Percentiles rank a stretch among this genome's conserved stretches.
Conservation (phyloP, 176 grass and related monocot species). For the Cymbopogon citratus region DNA sequence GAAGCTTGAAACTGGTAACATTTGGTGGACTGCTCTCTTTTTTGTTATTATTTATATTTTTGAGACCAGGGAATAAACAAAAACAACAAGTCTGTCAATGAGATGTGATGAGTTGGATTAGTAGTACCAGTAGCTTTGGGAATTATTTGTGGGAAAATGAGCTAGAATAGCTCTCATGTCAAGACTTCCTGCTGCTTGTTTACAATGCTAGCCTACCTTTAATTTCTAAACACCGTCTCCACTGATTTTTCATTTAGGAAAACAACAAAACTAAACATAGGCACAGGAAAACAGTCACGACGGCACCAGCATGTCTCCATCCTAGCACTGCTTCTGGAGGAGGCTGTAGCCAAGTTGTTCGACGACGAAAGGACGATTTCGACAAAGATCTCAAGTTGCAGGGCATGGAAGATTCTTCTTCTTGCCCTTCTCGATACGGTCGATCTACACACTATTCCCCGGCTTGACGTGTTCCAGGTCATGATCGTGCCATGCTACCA, state of each 20-base stretch:
- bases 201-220: no score
- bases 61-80: neutral
- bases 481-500: neutral
- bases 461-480: neutral
- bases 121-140: neutral
- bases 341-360: neutral
- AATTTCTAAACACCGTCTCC: no score
- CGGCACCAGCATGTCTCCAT: neutral
- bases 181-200: no score
- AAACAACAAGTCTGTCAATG: neutral
- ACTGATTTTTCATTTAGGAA: no score
- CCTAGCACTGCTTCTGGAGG: neutral
- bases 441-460: neutral
- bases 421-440: neutral
- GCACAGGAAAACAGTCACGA: no score
- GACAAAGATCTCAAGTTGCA: conserved; percentile 5
- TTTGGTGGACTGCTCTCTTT: neutral
- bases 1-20: no score
- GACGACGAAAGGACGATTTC: neutral
- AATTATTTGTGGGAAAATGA: neutral
- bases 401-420: neutral
- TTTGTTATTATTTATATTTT: neutral
- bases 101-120: neutral
- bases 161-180: neutral
- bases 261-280: no score